Evolutionary conservation across 2,329 filamentous ascomycete genomes (phyloP).

Genomic region (Fusarium caatingaense): DNA sequence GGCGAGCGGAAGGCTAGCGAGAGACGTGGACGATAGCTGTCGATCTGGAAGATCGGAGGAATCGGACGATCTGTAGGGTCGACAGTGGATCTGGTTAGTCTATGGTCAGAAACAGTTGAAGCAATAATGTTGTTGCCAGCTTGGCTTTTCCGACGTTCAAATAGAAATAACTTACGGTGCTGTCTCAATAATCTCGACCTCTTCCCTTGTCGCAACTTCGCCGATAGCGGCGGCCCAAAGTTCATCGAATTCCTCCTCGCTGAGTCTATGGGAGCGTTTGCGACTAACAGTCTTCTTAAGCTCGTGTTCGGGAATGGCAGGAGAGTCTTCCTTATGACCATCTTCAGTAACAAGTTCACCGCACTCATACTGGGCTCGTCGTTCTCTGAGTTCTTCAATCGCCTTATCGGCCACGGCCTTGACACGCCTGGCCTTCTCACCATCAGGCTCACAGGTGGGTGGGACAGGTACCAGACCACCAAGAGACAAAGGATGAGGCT

Average conservation of each 20-base stretch:
- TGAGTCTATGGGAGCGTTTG: conserved; percentile 85
- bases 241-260: conserved; percentile 89
- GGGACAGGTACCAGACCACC: conserved; percentile 85
- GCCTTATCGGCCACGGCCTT: conserved; percentile 89
- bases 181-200: conserved; percentile 62
- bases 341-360: conserved; percentile 74
- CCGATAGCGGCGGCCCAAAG: conserved; percentile 81
- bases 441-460: conserved; percentile 94
- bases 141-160: conserved; percentile 19
- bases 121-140: conserved; percentile 39
- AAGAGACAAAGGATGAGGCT: conserved; percentile 84
- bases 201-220: conserved; percentile 73
- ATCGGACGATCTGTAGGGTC: conserved; percentile 77
- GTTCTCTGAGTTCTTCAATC: conserved; percentile 85
- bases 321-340: conserved; percentile 68
- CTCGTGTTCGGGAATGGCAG: conserved; percentile 73
- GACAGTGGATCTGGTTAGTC: conserved; percentile 89
- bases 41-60: conserved; percentile 69
- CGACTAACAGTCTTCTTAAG: conserved; percentile 81
- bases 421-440: conserved; percentile 88
- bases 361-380: conserved; percentile 91
- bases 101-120: conserved; percentile 62
- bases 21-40: conserved; percentile 84
- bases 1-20: conserved; percentile 88
- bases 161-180: conserved; percentile 63